These are phyloP conservation scores for Tuber umbilicatum DNA, from an alignment of 495 filamentous ascomycete species.

Conservation along the genomic window DNA sequence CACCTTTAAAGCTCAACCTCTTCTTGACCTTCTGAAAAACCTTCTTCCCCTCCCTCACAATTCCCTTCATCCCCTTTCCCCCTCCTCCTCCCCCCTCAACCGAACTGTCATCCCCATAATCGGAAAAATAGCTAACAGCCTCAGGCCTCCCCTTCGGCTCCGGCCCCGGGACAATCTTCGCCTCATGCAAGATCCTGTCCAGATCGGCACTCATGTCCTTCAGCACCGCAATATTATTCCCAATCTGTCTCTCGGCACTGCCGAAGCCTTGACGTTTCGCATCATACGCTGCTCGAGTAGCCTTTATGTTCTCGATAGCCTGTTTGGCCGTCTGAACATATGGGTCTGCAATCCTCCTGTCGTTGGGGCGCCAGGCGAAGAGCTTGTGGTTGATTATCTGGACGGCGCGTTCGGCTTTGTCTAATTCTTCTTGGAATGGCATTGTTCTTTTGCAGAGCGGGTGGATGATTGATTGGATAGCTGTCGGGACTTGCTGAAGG, in stretches of 20 bases:
- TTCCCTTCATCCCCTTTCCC: not conserved
- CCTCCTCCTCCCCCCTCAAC: not conserved
- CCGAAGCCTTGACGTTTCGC: not conserved
- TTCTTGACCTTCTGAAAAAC: not conserved
- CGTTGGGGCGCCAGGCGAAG: conserved; percentile 1
- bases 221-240: not conserved
- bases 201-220: not conserved
- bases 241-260: not conserved
- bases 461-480: not conserved
- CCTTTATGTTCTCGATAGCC: not conserved
- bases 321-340: not conserved
- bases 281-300: not conserved
- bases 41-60: not conserved
- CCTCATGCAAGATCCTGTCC: not conserved
- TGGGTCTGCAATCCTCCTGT: not conserved
- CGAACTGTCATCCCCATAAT: not conserved
- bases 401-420: not conserved
- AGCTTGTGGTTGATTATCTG: conserved; percentile 1
- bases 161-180: not conserved
- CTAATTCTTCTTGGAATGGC: not conserved
- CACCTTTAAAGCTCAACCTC: not conserved
- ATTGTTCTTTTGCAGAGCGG: not conserved
- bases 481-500: not conserved
- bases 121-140: not conserved
- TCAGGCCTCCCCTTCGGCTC: not conserved